Percentiles rank a stretch among this genome's conserved stretches.
phyloP scores from a whole-genome alignment of 129 eudicot species.

The Smallanthus sonchifolius region DNA sequence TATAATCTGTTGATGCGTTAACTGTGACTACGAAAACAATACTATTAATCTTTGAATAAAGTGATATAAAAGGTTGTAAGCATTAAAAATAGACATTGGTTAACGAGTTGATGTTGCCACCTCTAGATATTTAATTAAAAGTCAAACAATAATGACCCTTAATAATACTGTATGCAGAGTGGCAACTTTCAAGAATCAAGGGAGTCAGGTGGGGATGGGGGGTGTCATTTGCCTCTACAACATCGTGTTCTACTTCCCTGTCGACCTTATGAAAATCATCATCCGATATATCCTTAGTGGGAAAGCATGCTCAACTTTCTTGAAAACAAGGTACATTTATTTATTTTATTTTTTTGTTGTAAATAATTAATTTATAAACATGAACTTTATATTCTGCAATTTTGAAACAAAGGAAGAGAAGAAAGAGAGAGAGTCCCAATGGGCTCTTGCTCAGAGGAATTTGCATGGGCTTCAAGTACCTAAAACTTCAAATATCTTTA shows the following conservation, averaged over 20 bases:
- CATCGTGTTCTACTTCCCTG: constrained; percentile 74
- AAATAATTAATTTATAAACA: neutral
- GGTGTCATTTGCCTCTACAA: constrained; percentile 92
- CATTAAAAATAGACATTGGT: neutral
- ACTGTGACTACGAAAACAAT: neutral
- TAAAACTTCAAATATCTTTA: constrained; percentile 59
- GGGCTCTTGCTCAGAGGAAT: constrained; percentile 98
- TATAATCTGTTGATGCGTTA: neutral
- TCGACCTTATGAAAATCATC: constrained; percentile 70
- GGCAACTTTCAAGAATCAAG: constrained; percentile 78
- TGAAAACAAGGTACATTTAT: constrained; percentile 66
- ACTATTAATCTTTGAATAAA: neutral
- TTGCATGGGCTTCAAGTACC: constrained; percentile 89
- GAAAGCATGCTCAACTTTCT: constrained; percentile 78
- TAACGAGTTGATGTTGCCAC: neutral
- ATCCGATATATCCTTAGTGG: constrained; percentile 79
- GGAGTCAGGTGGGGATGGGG: constrained; percentile 99
- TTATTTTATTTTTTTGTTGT: neutral
- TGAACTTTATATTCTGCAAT: neutral
- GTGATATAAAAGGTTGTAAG: neutral
- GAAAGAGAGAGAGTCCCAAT: constrained; percentile 98
- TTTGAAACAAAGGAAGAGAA: constrained; percentile 78
- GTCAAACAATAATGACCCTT: constrained; percentile 39
- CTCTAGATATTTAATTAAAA: neutral
- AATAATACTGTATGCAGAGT: constrained; percentile 82